Evolutionary conservation across 2,329 filamentous ascomycete genomes (phyloP).

Genomic region (Verticillium zaregamsianum): DNA sequence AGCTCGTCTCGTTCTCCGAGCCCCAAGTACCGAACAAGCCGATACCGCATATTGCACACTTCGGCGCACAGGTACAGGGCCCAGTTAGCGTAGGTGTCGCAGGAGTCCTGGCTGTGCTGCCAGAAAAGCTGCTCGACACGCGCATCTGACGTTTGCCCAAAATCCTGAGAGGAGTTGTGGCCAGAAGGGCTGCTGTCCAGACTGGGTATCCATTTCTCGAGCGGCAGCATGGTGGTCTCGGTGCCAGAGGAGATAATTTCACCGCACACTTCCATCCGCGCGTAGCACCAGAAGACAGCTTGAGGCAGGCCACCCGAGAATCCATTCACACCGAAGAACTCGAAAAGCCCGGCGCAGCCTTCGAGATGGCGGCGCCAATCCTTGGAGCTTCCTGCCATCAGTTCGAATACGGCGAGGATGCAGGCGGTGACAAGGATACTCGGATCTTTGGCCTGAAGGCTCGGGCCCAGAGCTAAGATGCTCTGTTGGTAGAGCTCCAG

Average conservation of each 20-base stretch:
- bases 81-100: conserved; percentile 51
- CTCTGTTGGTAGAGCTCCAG: conserved; percentile 49
- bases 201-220: conserved; percentile 42
- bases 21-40: conserved; percentile 29
- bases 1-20: conserved; percentile 34
- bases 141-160: conserved; percentile 11
- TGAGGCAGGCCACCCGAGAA: conserved; percentile 37
- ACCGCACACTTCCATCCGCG: conserved; percentile 52
- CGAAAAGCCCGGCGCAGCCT: conserved; percentile 49
- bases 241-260: conserved; percentile 47
- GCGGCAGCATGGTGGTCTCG: conserved; percentile 42
- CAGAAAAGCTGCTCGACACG: conserved; percentile 18
- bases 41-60: conserved; percentile 39
- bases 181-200: not conserved
- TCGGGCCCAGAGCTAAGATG: conserved; percentile 37
- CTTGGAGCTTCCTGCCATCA: conserved; percentile 41
- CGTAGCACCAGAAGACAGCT: conserved; percentile 56
- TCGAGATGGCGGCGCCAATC: conserved; percentile 54
- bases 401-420: conserved; percentile 42
- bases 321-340: conserved; percentile 45
- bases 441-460: conserved; percentile 37
- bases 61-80: conserved; percentile 49
- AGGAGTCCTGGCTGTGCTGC: conserved; percentile 22
- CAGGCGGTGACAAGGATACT: conserved; percentile 42
- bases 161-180: not conserved